phyloP scores from a whole-genome alignment of 805 yeast species.

The Lachancea sp. region DNA sequence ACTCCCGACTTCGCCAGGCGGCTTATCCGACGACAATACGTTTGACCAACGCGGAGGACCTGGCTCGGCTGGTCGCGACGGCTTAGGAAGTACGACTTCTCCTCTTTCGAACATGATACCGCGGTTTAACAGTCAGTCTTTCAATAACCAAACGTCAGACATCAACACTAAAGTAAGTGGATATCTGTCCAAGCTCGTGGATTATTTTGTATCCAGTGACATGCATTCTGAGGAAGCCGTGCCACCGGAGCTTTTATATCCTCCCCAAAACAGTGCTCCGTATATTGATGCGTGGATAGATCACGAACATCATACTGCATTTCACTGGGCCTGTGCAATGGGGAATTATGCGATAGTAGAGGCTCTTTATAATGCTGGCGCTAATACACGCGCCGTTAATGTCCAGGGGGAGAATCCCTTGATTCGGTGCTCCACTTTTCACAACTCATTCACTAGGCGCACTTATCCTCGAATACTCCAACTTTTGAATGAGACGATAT shows the following conservation, averaged over 20 bases:
- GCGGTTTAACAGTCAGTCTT: slow-evolving; percentile 21
- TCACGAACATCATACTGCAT: slow-evolving; percentile 88
- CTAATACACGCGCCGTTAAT: slow-evolving; percentile 50
- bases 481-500: slow-evolving; percentile 66
- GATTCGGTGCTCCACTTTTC: slow-evolving; percentile 77
- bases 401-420: slow-evolving; percentile 81
- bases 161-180: slow-evolving; percentile 29
- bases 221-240: slow-evolving; percentile 21
- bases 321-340: slow-evolving; percentile 98
- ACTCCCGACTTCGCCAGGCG: slow-evolving; percentile 31
- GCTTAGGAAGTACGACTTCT: slow-evolving; percentile 24
- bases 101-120: slow-evolving; percentile 30
- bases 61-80: slow-evolving; percentile 8
- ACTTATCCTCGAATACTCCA: slow-evolving; percentile 76
- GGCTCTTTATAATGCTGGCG: slow-evolving; percentile 68
- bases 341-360: slow-evolving; percentile 77
- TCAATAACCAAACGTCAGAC: slow-evolving; percentile 26
- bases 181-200: slow-evolving; percentile 29
- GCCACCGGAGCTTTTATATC: slow-evolving; percentile 25
- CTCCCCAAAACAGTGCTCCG: slow-evolving; percentile 31
- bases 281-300: slow-evolving; percentile 72
- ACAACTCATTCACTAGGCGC: slow-evolving; percentile 76
- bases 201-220: slow-evolving; percentile 31
- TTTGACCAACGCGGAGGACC: slow-evolving; percentile 26
- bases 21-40: slow-evolving; percentile 26